Percentiles rank a stretch among this genome's conserved stretches.
phyloP scores from a whole-genome alignment of 176 grass and related monocot species.

The Aegilops longissima region DNA sequence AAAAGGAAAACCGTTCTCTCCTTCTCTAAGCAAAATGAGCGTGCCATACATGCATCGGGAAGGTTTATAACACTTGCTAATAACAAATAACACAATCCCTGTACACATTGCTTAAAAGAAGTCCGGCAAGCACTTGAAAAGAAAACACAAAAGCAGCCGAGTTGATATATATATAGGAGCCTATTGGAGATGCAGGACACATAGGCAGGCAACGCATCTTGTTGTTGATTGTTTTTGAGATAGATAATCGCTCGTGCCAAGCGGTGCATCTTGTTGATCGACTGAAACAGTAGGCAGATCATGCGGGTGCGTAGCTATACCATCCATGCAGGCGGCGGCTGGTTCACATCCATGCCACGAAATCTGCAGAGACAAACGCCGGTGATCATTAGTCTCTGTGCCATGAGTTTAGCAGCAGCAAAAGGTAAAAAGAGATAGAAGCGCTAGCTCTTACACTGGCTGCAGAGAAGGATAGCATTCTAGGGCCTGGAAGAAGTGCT shows the following conservation, averaged over 20 bases:
- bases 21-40: not conserved
- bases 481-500: conserved; percentile 45
- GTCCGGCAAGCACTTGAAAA: not conserved
- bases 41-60: no score
- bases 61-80: not conserved
- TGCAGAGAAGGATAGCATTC: conserved; percentile 26
- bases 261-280: not conserved
- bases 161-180: not conserved
- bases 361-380: conserved; percentile 6
- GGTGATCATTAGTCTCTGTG: no score
- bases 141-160: not conserved
- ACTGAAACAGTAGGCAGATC: not conserved
- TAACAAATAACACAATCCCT: not conserved
- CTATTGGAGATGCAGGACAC: not conserved
- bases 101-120: not conserved
- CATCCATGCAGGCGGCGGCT: conserved; percentile 42
- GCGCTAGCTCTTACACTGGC: conserved; percentile 8
- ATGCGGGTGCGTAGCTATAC: conserved; percentile 11
- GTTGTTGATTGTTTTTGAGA: not conserved
- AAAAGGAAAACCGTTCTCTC: not conserved
- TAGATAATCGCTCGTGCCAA: no score
- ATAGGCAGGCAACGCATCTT: not conserved
- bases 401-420: no score
- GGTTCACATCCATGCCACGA: conserved; percentile 30
- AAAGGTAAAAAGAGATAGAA: no score